phyloP scores from a whole-genome alignment of 2,329 filamentous ascomycete species.

The Clonostachys rhizophaga region DNA sequence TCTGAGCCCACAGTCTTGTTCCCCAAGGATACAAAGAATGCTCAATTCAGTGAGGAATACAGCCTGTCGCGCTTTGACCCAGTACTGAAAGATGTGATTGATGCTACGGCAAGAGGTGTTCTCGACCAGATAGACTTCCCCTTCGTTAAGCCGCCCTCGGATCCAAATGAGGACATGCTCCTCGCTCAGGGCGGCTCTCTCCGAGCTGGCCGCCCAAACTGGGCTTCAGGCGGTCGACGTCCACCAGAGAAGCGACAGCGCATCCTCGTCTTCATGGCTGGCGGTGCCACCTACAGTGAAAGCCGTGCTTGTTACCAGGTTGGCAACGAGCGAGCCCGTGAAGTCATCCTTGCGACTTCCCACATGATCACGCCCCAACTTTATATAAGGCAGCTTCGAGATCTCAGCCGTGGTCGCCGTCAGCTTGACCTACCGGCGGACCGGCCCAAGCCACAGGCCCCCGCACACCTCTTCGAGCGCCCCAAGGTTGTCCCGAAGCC shows the following conservation, averaged over 20 bases:
- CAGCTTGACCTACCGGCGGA: constrained; percentile 79
- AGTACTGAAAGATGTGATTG: constrained; percentile 75
- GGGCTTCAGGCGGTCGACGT: constrained; percentile 79
- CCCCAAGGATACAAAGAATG: constrained; percentile 53
- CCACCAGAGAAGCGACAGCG: constrained; percentile 78
- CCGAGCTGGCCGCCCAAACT: constrained; percentile 88
- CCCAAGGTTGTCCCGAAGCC: constrained; percentile 43
- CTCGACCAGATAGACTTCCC: constrained; percentile 66
- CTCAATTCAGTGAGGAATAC: constrained; percentile 66
- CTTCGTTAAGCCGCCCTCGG: constrained; percentile 66
- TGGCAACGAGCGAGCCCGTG: constrained; percentile 65
- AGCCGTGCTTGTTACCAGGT: constrained; percentile 85
- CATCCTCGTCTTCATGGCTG: constrained; percentile 90
- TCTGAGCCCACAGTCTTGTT: constrained; percentile 66
- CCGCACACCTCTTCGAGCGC: constrained; percentile 80
- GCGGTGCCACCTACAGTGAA: constrained; percentile 92
- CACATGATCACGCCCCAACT: constrained; percentile 88
- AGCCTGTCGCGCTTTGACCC: constrained; percentile 85
- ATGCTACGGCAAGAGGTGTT: constrained; percentile 63
- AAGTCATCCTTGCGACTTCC: constrained; percentile 83
- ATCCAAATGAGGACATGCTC: constrained; percentile 54
- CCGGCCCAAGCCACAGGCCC: constrained; percentile 73
- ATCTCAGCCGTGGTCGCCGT: constrained; percentile 71
- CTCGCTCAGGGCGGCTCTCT: constrained; percentile 66
- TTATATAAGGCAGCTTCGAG: constrained; percentile 77